phyloP scores from a whole-genome alignment of 2,329 filamentous ascomycete species.

The Fusarium metavorans region DNA sequence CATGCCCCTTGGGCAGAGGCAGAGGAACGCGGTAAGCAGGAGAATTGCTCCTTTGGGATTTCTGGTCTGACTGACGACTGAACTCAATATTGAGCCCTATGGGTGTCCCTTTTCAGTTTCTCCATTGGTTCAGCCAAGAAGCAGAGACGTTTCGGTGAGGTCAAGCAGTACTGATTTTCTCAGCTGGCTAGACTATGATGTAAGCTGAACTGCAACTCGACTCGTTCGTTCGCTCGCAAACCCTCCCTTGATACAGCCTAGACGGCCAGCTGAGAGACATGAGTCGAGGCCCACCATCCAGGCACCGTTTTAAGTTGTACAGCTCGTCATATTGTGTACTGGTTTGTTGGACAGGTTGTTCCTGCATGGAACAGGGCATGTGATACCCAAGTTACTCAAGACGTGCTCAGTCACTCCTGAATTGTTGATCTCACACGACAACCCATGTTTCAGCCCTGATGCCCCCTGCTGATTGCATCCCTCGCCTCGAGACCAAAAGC shows the following conservation, averaged over 20 bases:
- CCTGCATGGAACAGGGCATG: slow-evolving; percentile 6
- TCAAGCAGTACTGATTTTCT: background rate
- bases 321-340: background rate
- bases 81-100: slow-evolving; percentile 31
- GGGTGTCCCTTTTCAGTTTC: slow-evolving; percentile 18
- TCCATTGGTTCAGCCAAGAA: slow-evolving; percentile 21
- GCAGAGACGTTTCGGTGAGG: slow-evolving; percentile 1
- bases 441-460: slow-evolving; percentile 20
- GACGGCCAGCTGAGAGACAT: background rate
- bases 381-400: slow-evolving; percentile 15
- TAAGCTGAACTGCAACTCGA: background rate
- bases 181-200: background rate
- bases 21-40: background rate
- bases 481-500: background rate
- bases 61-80: slow-evolving; percentile 1
- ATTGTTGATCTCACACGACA: slow-evolving; percentile 13
- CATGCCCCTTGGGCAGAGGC: slow-evolving; percentile 11
- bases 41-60: background rate
- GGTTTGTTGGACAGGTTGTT: background rate
- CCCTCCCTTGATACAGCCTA: background rate
- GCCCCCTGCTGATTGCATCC: slow-evolving; percentile 11
- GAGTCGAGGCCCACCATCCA: background rate
- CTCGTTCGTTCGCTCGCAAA: background rate
- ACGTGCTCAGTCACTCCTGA: slow-evolving; percentile 12
- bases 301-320: background rate